Conservation (phyloP, 2,329 filamentous ascomycete genomes). For the Aspergillus brasiliensis region DNA sequence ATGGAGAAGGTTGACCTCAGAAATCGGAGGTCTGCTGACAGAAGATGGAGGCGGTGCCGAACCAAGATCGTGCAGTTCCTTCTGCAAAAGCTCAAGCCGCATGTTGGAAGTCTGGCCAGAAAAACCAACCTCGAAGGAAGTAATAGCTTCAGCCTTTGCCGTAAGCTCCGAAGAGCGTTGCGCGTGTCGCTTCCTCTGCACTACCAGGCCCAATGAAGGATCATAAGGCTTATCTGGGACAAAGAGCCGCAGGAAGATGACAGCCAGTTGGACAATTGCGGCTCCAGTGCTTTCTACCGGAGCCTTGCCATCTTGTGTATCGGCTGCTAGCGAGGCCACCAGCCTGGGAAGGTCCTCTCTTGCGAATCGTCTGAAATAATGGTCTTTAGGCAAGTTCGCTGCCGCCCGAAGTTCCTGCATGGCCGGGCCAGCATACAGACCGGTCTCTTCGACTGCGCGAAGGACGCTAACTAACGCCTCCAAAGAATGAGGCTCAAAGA, state of each 20-base stretch:
- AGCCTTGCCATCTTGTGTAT: constrained; percentile 18
- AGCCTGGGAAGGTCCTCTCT: constrained; percentile 33
- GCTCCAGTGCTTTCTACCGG: constrained; percentile 51
- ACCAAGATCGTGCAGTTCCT: constrained; percentile 66
- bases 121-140: constrained; percentile 66
- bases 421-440: constrained; percentile 16
- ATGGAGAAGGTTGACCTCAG: constrained; percentile 72
- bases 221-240: constrained; percentile 87
- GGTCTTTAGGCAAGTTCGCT: constrained; percentile 24
- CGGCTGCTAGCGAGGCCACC: constrained; percentile 26
- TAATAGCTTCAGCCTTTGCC: constrained; percentile 61
- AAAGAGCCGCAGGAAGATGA: constrained; percentile 75
- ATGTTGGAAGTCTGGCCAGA: constrained; percentile 70
- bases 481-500: constrained; percentile 34
- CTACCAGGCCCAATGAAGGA: constrained; percentile 63
- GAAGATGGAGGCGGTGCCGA: constrained; percentile 65
- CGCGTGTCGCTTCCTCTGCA: constrained; percentile 64
- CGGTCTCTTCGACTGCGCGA: constrained; percentile 26
- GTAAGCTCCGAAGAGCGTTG: constrained; percentile 60
- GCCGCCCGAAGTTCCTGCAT: constrained; percentile 21
- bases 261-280: constrained; percentile 75
- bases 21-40: constrained; percentile 70
- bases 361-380: constrained; percentile 41
- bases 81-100: constrained; percentile 63
- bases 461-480: constrained; percentile 26